Conservation (phyloP, 495 filamentous ascomycete species). For the Penicillium coprophilum region DNA sequence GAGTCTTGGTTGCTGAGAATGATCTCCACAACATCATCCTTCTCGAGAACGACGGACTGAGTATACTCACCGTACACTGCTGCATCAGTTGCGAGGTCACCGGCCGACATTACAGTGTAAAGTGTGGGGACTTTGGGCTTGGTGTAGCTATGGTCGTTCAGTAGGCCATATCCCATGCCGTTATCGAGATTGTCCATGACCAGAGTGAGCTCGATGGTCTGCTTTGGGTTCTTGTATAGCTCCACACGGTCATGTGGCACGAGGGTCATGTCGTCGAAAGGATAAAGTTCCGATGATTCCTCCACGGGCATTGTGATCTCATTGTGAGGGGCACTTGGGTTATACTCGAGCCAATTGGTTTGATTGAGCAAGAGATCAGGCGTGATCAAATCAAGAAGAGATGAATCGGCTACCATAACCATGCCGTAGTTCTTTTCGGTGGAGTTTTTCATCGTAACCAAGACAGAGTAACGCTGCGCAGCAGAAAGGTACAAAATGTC, state of each 20-base stretch:
- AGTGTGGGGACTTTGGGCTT: conserved; percentile 75
- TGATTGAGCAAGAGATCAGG: conserved; percentile 58
- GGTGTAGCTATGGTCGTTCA: conserved; percentile 78
- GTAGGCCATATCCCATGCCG: conserved; percentile 58
- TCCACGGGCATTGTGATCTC: conserved; percentile 50
- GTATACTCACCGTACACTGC: conserved; percentile 72
- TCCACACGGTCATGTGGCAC: conserved; percentile 47
- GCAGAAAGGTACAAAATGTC: conserved; percentile 63
- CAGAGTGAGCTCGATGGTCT: conserved; percentile 32
- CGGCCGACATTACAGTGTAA: conserved; percentile 69
- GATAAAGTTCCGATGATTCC: conserved; percentile 33
- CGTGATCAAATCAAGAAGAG: conserved; percentile 33
- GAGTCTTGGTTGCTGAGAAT: conserved; percentile 76
- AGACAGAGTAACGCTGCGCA: conserved; percentile 70
- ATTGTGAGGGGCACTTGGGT: conserved; percentile 55
- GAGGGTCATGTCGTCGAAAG: conserved; percentile 57
- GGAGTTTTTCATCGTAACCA: conserved; percentile 65
- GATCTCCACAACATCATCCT: conserved; percentile 71
- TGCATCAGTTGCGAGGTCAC: conserved; percentile 59
- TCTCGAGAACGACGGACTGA: conserved; percentile 64
- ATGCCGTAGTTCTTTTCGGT: conserved; percentile 67
- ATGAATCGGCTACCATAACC: conserved; percentile 40
- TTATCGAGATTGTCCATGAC: conserved; percentile 51
- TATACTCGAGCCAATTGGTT: conserved; percentile 78
- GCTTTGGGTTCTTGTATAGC: conserved; percentile 17